Conservation (phyloP, 805 yeast genomes). For the Lipomyces yamanashiensis region DNA sequence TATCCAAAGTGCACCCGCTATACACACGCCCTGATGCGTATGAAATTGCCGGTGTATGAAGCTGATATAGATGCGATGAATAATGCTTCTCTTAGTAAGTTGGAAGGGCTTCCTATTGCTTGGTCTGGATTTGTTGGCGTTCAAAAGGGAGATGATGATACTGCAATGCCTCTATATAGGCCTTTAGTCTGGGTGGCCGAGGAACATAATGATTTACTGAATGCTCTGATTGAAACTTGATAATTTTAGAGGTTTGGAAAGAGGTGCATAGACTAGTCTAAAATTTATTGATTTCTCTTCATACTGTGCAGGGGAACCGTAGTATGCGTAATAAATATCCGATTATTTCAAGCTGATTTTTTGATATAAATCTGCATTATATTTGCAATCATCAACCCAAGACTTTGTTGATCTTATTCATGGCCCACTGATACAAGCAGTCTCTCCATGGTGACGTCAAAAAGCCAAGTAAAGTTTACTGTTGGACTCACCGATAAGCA, state of each 20-base stretch:
- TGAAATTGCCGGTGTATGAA: not conserved
- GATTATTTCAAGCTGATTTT: not conserved
- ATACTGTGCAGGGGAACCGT: no score
- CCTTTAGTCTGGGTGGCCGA: slow-evolving; percentile 3
- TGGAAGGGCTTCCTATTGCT: not conserved
- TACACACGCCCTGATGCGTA: not conserved
- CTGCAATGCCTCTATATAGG: not conserved
- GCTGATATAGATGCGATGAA: not conserved
- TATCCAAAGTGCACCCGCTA: not conserved
- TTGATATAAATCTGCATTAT: not conserved
- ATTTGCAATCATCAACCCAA: not conserved
- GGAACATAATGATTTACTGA: not conserved
- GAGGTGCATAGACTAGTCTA: no score
- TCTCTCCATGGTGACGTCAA: no score
- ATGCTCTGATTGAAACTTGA: not conserved
- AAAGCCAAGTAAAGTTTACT: no score
- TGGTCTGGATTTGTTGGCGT: slow-evolving; percentile 8
- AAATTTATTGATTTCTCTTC: no score
- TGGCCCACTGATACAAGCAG: no score
- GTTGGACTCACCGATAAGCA: no score
- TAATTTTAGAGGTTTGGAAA: not conserved
- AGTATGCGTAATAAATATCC: no score
- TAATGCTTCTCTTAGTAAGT: no score
- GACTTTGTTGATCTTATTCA: no score
- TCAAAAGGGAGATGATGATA: not conserved